Evolutionary conservation across 495 filamentous ascomycete species (phyloP), one percentile per base, ranked within the genome.

Genomic region (Aspergillus panamensis): DNA sequence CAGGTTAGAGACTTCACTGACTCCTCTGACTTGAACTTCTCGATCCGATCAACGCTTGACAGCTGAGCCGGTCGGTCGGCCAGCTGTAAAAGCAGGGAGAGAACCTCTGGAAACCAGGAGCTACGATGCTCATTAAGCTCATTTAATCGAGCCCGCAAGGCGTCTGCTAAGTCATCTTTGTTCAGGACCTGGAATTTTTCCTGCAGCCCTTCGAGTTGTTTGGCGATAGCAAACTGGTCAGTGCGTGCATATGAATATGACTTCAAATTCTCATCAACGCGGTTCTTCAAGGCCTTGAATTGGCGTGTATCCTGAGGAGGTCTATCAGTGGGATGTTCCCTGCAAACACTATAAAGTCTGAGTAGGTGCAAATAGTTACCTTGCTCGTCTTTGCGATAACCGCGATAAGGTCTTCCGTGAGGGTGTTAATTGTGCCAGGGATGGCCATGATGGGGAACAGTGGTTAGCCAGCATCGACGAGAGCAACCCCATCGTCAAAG

Each of bases 151-250:
- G 69, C 66, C 19, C 78, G 73, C 12, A 97, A 77, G 8, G 88
- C 90, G 60, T 91, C 85, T n/a, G 90, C 91, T 25, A 96, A 70
- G 14, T 85, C 82, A 67, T 96, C 92, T 56, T 85, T 81, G 69
- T 88, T 85, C 31, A 88, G 76, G 48, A 97, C 78, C 39, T 83
- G 81, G 68, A 96, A 96, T 63, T 93, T 93, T 71, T 98, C 94
- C 59, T 91, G 88, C 16, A 96, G 77, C 3, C 94, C 94, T 20
- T 87, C 82, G 6, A 96, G 79, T 33, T 82, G 84, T 16, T 81
- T 80, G 21, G 82, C 72, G 12, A 96, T 84, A 31, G 90, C 90
- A 67, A 97, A 98, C 64, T 95, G 93, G 73, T 97, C 94, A 0
- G 86, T 90, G 33, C 91, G 84, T 19, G 76, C 77, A 75, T 87